Evolutionary conservation across 768 basidiomycete species (phyloP), one percentile per base, ranked within the genome.

Genomic region (Artomyces pyxidatus): DNA sequence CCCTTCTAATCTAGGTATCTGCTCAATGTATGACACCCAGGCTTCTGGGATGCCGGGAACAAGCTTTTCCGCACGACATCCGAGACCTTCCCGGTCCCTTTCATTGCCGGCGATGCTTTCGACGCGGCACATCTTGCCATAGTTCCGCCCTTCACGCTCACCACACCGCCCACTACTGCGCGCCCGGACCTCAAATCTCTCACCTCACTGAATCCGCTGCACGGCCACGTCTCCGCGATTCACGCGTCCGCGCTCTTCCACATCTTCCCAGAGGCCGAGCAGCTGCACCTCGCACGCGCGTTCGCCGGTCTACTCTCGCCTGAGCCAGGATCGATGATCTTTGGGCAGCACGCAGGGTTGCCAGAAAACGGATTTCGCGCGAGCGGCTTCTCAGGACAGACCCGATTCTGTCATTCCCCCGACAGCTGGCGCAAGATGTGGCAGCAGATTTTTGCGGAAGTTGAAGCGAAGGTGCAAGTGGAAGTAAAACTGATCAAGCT

Each of bases 11-110:
- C 26, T 16, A 10, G 23, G n/a, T 26, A 12, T 14, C 1, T 19
- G 11, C 26, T 21, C 11, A 8, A 21, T 16, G 25, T 51, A 16
- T 10, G 9, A 6, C 1, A 12, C 41, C n/a, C 48, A 83, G 81
- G 65, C 9, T 78, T 79, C 53, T 84, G 81, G 81, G 68, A 77
- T 4, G 66, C 74, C 4, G 83, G 83, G 1, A 80, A 85, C 52
- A 67, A 75, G 38, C 67, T 85, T 12, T 86, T 83, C 65, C 70
- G 61, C 42, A 70, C 75, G 3, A 77, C 68, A 0, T 71, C 74
- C 0, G 64, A 72, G 32, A 68, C 72, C 0, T 83, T 79, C 61
- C 76, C 78, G 1, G 76, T 70, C 0, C 60, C 66, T 0, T 85
- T 85, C 58, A 46, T 85, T 14, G 62, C 69, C 11, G 83, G 82